These are phyloP conservation scores for Trichophyton schoenleinii DNA, from an alignment of 2,329 filamentous ascomycete species.

Conservation along the genomic window DNA sequence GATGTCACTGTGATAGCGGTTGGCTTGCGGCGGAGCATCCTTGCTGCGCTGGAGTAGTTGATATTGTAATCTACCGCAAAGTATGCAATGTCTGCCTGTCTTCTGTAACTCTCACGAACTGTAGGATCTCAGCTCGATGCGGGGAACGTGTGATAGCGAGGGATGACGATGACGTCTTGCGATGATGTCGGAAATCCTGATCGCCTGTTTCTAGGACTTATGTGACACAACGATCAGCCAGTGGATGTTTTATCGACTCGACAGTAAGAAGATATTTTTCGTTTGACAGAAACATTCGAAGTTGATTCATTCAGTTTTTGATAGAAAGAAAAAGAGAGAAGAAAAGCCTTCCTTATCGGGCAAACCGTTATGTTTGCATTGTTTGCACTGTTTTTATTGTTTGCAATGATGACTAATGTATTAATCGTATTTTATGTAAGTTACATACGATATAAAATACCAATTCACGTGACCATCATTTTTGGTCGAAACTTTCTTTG, in stretches of 20 bases:
- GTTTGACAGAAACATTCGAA: no score
- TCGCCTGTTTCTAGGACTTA: neutral
- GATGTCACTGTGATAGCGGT: conserved; percentile 39
- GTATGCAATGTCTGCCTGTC: neutral
- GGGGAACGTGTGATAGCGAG: neutral
- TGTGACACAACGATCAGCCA: no score
- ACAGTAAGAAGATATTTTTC: no score
- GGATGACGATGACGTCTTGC: neutral
- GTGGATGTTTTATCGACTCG: no score
- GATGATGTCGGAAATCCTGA: neutral
- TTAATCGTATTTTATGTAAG: neutral
- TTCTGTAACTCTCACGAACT: neutral
- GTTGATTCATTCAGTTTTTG: no score
- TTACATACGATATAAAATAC: neutral
- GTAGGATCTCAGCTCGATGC: neutral
- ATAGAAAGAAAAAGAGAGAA: neutral
- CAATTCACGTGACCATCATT: neutral
- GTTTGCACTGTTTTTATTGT: neutral
- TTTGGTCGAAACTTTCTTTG: neutral
- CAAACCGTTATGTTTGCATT: neutral
- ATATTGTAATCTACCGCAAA: no score
- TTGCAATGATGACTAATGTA: neutral
- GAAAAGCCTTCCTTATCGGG: neutral
- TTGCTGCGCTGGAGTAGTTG: conserved; percentile 4
- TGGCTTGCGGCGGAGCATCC: conserved; percentile 40